Evolutionary conservation across 1,284 basidiomycete genomes (phyloP), one percentile per base, ranked within the genome.

Genomic region (Lentinus polychrous): DNA sequence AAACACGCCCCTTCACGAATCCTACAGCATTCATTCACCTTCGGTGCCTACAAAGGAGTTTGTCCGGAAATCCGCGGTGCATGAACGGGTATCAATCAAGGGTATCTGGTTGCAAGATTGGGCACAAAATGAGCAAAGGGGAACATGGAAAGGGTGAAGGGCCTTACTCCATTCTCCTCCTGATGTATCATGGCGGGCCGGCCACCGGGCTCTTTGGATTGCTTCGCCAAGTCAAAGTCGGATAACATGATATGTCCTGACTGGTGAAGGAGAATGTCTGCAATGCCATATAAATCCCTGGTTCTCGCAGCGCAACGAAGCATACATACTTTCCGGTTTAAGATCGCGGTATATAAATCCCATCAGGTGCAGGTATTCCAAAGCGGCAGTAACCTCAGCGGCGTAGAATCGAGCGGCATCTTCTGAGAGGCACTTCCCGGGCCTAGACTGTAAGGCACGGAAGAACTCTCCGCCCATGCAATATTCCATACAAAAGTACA

Each of bases 381-480:
- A 72, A 22, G 96, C 96, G 37, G 96, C 95, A 47, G 92, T 90
- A 42, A 99, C 96, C 72, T 99, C 96, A 54, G 96, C 95, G 46
- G 96, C 96, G 65, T 99, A 99, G 71, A 99, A 99, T 51, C 93
- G 81, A 31, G 95, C 90, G 35, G 91, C 93, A 54, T 97, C 94
- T 70, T 99, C 96, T 22, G 90, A 73, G 15, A 99, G 78, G 67
- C 96, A 98, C 65, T 95, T 98, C 40, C 92, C 94, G 2, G 95
- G 96, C 51, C 93, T 78, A 39, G 91, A 92, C 67, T 97, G 94
- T 54, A 97, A 71, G 8, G 95, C 94, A 31, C 96, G 86, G 78
- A 99, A 99, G 73, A 99, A 99, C 66, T 99, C 95, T 52, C 95
- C 95, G 37, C 95, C 95, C 89, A 96, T 95, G 72, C 96, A 99